Percentiles rank a stretch among this genome's conserved stretches.
These are phyloP conservation scores for Nothophaeocryptopus gaeumannii DNA, from an alignment of 2,329 filamentous ascomycete genomes.

Conservation along the genomic window DNA sequence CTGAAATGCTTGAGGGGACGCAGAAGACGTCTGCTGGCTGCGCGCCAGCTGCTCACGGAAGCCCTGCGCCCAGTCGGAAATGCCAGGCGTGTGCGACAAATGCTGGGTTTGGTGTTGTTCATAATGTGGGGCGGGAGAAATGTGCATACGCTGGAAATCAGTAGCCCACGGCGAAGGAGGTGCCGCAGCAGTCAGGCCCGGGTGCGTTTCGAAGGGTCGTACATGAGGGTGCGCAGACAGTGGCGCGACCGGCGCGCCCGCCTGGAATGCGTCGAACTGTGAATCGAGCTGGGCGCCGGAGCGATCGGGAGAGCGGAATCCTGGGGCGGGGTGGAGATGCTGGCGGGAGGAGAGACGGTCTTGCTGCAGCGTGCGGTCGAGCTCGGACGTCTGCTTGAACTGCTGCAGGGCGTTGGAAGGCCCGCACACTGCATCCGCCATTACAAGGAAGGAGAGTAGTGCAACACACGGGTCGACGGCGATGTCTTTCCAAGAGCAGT, in stretches of 20 bases:
- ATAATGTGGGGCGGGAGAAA: slow-evolving; percentile 45
- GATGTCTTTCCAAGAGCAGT: too few species aligned
- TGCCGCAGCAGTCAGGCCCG: slow-evolving; percentile 26
- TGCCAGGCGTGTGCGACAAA: slow-evolving; percentile 25
- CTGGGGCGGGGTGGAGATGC: slow-evolving; percentile 41
- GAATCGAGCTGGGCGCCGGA: slow-evolving; percentile 58
- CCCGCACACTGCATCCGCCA: slow-evolving; percentile 69
- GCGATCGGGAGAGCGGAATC: slow-evolving; percentile 59
- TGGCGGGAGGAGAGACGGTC: slow-evolving; percentile 61
- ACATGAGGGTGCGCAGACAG: slow-evolving; percentile 40
- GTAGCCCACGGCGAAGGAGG: slow-evolving; percentile 45
- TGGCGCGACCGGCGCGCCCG: slow-evolving; percentile 43
- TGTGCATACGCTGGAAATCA: slow-evolving; percentile 50
- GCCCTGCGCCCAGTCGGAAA: slow-evolving; percentile 56
- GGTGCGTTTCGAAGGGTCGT: slow-evolving; percentile 37
- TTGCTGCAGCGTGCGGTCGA: slow-evolving; percentile 69
- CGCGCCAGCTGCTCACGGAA: slow-evolving; percentile 48
- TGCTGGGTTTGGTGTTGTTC: slow-evolving; percentile 46
- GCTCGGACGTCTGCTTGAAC: slow-evolving; percentile 66
- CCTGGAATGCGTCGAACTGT: slow-evolving; percentile 69
- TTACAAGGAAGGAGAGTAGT: slow-evolving; percentile 35
- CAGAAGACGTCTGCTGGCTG: slow-evolving; percentile 26
- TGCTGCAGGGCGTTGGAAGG: slow-evolving; percentile 73
- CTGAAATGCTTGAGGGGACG: slow-evolving; percentile 33
- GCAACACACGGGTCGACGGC: too few species aligned